Evolutionary conservation across 345 rosid species (phyloP).

Genomic region (Salix exigua): DNA sequence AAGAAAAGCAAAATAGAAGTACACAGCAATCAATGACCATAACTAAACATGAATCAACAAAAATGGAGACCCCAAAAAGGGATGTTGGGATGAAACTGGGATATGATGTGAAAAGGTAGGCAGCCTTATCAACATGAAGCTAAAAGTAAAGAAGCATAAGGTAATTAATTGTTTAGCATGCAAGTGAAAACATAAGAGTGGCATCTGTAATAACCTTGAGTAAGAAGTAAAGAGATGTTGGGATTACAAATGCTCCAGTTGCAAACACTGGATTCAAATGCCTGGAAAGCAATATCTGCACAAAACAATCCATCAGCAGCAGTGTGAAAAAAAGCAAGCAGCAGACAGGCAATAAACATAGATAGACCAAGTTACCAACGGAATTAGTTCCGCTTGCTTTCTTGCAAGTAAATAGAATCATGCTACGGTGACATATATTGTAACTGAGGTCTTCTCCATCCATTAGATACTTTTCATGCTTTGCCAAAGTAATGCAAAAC

Average conservation of each 20-base stretch:
- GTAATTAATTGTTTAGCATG: conserved; percentile 3
- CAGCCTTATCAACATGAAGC: background rate
- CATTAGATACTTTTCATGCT: background rate
- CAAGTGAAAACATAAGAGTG: conserved; percentile 1
- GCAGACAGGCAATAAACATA: background rate
- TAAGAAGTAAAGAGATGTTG: conserved; percentile 77
- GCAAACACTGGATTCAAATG: conserved; percentile 58
- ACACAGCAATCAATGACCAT: background rate
- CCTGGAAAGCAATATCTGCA: conserved; percentile 80
- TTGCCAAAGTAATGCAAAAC: background rate
- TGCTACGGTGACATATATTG: background rate
- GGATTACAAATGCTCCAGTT: conserved; percentile 75
- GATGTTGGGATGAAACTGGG: too few relatives aligned
- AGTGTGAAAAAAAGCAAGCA: conserved; percentile 1
- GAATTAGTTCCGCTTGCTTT: background rate
- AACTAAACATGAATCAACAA: background rate
- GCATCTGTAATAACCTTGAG: conserved; percentile 56
- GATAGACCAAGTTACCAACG: background rate
- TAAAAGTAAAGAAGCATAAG: background rate
- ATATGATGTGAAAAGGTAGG: too few relatives aligned
- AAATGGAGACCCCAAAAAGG: background rate
- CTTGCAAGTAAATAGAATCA: background rate
- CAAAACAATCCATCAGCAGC: conserved; percentile 22
- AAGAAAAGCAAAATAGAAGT: background rate
- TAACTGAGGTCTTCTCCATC: background rate